These are phyloP conservation scores for Grosmannia clavigera DNA, from an alignment of 2,329 filamentous ascomycete species.

Conservation along the genomic window DNA sequence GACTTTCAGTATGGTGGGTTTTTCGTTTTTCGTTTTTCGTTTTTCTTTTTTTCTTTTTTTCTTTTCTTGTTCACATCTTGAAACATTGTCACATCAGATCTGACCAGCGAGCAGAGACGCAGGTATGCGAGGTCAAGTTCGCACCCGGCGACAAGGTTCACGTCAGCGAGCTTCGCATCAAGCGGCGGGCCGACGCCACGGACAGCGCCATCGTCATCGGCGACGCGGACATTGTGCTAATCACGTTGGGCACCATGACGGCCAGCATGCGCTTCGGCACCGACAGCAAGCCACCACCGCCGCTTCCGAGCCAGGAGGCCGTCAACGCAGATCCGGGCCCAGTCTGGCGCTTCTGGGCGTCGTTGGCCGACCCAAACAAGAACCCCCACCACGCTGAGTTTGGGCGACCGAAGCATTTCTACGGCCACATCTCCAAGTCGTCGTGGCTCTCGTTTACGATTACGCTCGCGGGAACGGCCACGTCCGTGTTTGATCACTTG, in stretches of 20 bases:
- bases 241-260: slow-evolving; percentile 23
- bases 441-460: slow-evolving; percentile 25
- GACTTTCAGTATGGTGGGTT: slow-evolving; percentile 15
- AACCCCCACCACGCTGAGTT: slow-evolving; percentile 17
- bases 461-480: slow-evolving; percentile 16
- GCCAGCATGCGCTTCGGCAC: slow-evolving; percentile 19
- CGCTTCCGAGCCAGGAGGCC: slow-evolving; percentile 12
- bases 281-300: slow-evolving; percentile 16
- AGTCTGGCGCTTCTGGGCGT: slow-evolving; percentile 25
- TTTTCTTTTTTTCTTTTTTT: not conserved
- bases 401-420: slow-evolving; percentile 27
- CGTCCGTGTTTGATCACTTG: slow-evolving; percentile 18
- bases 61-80: not conserved
- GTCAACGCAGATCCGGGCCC: slow-evolving; percentile 20
- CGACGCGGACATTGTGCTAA: slow-evolving; percentile 21
- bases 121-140: slow-evolving; percentile 4
- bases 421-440: slow-evolving; percentile 20
- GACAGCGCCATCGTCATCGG: not conserved
- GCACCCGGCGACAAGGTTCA: not conserved
- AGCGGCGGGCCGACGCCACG: not conserved
- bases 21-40: not conserved
- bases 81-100: not conserved
- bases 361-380: slow-evolving; percentile 16
- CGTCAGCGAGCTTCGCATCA: not conserved
- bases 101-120: slow-evolving; percentile 1